Evolutionary conservation across 306 rosid genomes (phyloP).

Genomic region (Elaeagnus macrophylla): DNA sequence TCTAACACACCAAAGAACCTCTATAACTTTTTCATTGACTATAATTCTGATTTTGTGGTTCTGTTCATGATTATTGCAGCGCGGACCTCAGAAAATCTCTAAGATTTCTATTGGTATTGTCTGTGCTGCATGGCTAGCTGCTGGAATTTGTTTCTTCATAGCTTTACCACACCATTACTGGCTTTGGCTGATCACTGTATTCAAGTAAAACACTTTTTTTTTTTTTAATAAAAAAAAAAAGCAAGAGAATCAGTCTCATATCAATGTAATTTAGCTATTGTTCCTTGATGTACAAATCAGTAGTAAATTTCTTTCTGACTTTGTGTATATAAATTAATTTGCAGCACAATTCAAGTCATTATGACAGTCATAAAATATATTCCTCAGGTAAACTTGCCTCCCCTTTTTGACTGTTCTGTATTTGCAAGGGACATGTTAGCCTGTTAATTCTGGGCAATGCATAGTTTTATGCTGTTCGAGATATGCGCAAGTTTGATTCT

Average conservation of each 20-base stretch:
- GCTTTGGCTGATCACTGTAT: conserved; percentile 79
- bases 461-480: neutral
- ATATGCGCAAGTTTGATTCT: neutral
- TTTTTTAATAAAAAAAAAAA: no score
- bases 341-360: conserved; percentile 73
- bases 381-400: conserved; percentile 60
- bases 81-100: conserved; percentile 71
- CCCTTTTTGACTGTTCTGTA: neutral
- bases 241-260: neutral
- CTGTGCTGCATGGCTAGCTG: conserved; percentile 51
- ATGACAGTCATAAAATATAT: conserved; percentile 82
- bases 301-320: conserved; percentile 22
- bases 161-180: conserved; percentile 65
- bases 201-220: conserved; percentile 45
- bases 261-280: neutral
- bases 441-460: neutral
- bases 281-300: neutral
- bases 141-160: conserved; percentile 61
- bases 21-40: neutral
- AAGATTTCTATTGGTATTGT: conserved; percentile 44
- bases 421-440: conserved; percentile 1
- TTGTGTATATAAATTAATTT: conserved; percentile 19
- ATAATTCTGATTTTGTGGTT: neutral
- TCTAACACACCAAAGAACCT: neutral
- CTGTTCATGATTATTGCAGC: conserved; percentile 30